phyloP scores from a whole-genome alignment of 192 early-diverging fungal genomes.

The Podila minutissima region DNA sequence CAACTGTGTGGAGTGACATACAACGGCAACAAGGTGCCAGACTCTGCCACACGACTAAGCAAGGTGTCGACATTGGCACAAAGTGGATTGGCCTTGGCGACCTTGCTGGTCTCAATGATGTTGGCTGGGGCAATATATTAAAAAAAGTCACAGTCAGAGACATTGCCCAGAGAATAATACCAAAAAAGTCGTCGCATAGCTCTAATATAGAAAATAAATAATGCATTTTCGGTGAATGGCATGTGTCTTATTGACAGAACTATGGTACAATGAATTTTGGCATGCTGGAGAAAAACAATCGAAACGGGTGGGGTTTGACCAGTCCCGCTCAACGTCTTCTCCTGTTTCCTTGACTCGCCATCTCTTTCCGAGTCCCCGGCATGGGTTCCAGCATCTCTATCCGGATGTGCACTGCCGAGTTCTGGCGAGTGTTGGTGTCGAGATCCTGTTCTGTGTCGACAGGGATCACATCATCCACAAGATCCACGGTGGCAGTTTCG shows the following conservation, averaged over 20 bases:
- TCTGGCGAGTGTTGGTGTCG: constrained; percentile 65
- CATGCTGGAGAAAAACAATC: too few species aligned
- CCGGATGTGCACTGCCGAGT: constrained; percentile 78
- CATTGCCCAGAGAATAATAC: too few species aligned
- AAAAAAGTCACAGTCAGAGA: too few species aligned
- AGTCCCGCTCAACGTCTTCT: constrained; percentile 2
- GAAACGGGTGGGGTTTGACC: too few species aligned
- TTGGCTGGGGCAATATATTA: too few species aligned
- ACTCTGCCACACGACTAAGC: neutral
- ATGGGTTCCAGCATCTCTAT: constrained; percentile 55
- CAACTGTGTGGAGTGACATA: constrained; percentile 35
- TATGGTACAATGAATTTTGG: too few species aligned
- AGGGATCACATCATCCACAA: constrained; percentile 85
- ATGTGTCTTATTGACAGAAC: too few species aligned
- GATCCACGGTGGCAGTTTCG: constrained; percentile 71
- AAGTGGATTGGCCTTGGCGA: neutral
- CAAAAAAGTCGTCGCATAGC: too few species aligned
- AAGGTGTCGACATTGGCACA: neutral
- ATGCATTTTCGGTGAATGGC: too few species aligned
- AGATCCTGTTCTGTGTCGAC: constrained; percentile 70
- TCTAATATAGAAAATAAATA: too few species aligned
- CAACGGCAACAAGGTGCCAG: constrained; percentile 34
- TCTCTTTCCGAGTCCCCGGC: constrained; percentile 30
- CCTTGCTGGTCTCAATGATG: neutral
- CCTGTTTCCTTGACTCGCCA: constrained; percentile 3